Conservation (phyloP, 768 basidiomycete genomes). For the Infundibulicybe gibba region DNA sequence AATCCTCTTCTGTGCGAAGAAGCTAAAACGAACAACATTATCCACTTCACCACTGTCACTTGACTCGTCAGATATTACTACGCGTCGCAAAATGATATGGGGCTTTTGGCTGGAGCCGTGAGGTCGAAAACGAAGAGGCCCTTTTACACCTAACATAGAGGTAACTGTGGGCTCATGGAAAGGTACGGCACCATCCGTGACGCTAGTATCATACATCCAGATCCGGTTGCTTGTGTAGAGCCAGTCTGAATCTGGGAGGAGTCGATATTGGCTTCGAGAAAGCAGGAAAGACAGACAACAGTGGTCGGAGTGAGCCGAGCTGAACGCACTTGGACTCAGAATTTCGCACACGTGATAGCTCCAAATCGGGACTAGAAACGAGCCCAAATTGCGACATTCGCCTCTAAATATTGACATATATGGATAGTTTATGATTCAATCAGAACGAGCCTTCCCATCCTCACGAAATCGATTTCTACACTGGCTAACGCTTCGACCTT, state of each 20-base stretch:
- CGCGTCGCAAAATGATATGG: conserved; percentile 65
- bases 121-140: conserved; percentile 57
- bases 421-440: no score
- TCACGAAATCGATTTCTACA: no score
- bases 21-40: conserved; percentile 49
- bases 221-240: conserved; percentile 1
- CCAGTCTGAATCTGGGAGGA: no score
- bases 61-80: conserved; percentile 43
- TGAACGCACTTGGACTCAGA: not conserved
- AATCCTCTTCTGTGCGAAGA: conserved; percentile 68
- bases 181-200: conserved; percentile 26
- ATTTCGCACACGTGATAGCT: not conserved
- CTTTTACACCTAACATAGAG: conserved; percentile 60
- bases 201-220: conserved; percentile 35
- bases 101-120: conserved; percentile 67
- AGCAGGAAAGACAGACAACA: no score
- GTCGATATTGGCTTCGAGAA: no score
- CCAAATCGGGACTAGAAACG: not conserved
- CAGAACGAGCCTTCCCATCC: no score
- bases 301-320: no score
- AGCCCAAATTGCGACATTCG: no score
- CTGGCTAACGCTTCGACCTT: no score
- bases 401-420: no score
- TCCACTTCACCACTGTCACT: conserved; percentile 34
- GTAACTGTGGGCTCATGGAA: conserved; percentile 32